A percentile compares a stretch with the other conserved stretches of the same genome.
These are phyloP conservation scores for Sclerotinia sclerotiorum DNA, from an alignment of 2,329 filamentous ascomycete genomes.

Conservation along the genomic window DNA sequence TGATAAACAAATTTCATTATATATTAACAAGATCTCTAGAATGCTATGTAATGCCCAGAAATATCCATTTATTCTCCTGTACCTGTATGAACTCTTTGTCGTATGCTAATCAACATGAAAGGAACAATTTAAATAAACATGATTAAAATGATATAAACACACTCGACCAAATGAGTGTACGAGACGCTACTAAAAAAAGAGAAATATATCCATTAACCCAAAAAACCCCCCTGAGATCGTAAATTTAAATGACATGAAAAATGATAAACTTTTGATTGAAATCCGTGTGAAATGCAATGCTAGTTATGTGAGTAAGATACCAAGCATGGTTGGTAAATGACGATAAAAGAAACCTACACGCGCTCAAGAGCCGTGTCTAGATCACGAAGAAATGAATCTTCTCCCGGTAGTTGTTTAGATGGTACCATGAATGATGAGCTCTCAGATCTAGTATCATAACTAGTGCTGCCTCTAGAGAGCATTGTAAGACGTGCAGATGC, in stretches of 20 bases:
- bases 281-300: background rate
- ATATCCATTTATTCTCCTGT: background rate
- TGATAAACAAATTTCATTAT: background rate
- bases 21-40: constrained; percentile 8
- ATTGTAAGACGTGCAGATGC: background rate
- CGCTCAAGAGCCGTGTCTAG: constrained; percentile 14
- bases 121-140: background rate
- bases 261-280: constrained; percentile 4
- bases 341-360: background rate
- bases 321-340: no score
- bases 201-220: background rate
- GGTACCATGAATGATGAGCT: constrained; percentile 15
- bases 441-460: constrained; percentile 16
- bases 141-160: background rate
- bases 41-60: background rate
- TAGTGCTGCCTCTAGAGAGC: constrained; percentile 18
- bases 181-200: background rate
- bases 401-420: constrained; percentile 11
- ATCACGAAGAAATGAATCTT: constrained; percentile 20
- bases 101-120: background rate
- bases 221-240: background rate
- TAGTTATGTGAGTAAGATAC: background rate
- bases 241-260: background rate
- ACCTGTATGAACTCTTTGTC: background rate
- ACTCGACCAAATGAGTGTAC: background rate